Percentiles rank a stretch among this genome's conserved stretches.
phyloP scores from a whole-genome alignment of 192 early-diverging fungal genomes.

The Borealophlyctis nickersoniae region DNA sequence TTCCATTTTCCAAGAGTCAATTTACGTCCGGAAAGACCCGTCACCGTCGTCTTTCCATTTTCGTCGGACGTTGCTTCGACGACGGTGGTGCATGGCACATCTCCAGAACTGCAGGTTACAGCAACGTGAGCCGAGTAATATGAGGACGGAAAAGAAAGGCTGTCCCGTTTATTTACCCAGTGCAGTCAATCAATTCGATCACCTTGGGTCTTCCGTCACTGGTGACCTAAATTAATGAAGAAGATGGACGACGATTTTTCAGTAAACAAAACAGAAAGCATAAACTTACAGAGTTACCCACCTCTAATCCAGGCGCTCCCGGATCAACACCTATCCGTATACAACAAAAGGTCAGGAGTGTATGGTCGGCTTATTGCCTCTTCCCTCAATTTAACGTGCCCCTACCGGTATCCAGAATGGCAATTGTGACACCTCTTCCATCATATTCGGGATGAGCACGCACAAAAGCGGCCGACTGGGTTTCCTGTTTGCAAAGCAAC shows the following conservation, averaged over 20 bases:
- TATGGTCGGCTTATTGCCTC: not conserved
- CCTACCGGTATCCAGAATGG: constrained; percentile 93
- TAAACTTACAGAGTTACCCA: constrained; percentile 15
- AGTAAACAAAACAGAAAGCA: not conserved
- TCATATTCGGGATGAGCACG: constrained; percentile 82
- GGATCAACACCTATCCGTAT: constrained; percentile 65
- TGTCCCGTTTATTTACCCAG: constrained; percentile 73
- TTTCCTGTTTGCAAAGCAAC: constrained; percentile 48
- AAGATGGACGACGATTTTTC: not conserved
- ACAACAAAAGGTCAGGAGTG: not conserved
- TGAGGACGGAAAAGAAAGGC: no score
- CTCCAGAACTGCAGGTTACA: constrained; percentile 48
- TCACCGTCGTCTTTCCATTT: constrained; percentile 44
- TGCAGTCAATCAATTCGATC: constrained; percentile 92
- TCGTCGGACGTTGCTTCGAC: constrained; percentile 54
- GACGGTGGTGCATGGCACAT: constrained; percentile 56
- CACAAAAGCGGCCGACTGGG: constrained; percentile 78
- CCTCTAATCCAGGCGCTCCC: constrained; percentile 77
- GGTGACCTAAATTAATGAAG: constrained; percentile 44
- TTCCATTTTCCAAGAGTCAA: constrained; percentile 70
- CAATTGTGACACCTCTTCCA: constrained; percentile 84
- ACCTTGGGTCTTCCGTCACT: constrained; percentile 89
- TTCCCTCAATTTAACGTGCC: no score
- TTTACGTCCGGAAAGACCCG: constrained; percentile 71
- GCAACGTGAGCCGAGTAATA: no score